A percentile compares a stretch with the other conserved stretches of the same genome.
phyloP scores from a whole-genome alignment of 345 rosid species.

The Brassica nigra region DNA sequence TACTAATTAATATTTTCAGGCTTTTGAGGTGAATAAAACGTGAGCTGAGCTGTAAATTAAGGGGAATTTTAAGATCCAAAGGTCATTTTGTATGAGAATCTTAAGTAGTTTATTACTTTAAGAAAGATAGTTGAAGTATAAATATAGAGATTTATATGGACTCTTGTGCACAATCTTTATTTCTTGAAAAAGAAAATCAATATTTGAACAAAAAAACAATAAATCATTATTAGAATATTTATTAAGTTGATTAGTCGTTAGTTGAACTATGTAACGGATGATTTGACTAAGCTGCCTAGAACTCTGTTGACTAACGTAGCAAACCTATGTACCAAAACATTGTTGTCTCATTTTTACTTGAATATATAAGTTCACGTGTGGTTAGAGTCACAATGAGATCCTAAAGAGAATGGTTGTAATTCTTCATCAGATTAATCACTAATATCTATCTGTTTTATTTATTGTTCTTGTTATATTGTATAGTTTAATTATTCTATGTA shows the following conservation, averaged over 20 bases:
- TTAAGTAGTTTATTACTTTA: not conserved
- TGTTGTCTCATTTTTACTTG: too few species aligned
- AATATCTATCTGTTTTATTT: conserved; percentile 2
- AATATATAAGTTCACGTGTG: conserved; percentile 33
- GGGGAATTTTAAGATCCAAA: conserved; percentile 16
- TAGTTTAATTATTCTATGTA: conserved; percentile 8
- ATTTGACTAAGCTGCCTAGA: too few species aligned
- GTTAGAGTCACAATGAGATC: conserved; percentile 78
- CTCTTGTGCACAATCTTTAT: not conserved
- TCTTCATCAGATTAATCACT: conserved; percentile 29
- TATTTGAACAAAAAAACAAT: too few species aligned
- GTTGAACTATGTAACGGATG: too few species aligned
- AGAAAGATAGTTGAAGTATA: too few species aligned
- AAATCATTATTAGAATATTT: too few species aligned
- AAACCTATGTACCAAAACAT: too few species aligned
- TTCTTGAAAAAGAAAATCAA: too few species aligned
- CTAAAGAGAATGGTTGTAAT: conserved; percentile 29
- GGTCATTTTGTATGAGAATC: conserved; percentile 31
- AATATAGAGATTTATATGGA: not conserved
- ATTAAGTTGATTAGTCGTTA: too few species aligned
- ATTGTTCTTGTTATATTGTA: conserved; percentile 4
- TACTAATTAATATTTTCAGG: conserved; percentile 13
- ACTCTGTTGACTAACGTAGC: too few species aligned
- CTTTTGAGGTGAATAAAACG: conserved; percentile 34
- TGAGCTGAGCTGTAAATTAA: conserved; percentile 22